phyloP scores from a whole-genome alignment of 805 yeast genomes.

The Schizosaccharomyces japonicus region DNA sequence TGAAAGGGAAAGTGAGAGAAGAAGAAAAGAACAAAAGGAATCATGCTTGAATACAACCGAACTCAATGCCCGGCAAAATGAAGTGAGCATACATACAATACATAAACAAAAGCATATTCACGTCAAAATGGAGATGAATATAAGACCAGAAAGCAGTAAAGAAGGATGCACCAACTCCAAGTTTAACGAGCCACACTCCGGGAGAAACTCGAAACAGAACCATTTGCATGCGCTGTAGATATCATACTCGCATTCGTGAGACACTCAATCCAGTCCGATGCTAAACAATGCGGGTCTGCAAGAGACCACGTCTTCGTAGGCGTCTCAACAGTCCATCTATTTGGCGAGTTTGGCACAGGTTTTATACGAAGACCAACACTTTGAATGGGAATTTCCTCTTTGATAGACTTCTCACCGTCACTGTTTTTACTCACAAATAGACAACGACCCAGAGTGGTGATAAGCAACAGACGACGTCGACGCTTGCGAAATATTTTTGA shows the following conservation, averaged over 20 bases:
- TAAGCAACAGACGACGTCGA: background rate
- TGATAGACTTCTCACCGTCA: background rate
- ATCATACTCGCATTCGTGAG: background rate
- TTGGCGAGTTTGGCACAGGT: background rate
- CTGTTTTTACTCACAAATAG: background rate
- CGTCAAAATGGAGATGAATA: too few relatives aligned
- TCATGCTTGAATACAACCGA: too few relatives aligned
- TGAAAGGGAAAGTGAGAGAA: too few relatives aligned
- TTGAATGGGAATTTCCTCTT: conserved; percentile 1
- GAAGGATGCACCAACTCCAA: too few relatives aligned
- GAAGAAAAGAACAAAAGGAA: too few relatives aligned
- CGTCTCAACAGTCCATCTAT: background rate
- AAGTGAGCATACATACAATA: too few relatives aligned
- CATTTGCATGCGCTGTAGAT: background rate
- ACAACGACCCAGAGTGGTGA: background rate
- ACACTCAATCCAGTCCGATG: background rate
- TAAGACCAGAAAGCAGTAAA: too few relatives aligned
- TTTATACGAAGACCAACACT: background rate
- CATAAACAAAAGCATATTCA: too few relatives aligned
- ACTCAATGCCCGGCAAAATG: too few relatives aligned
- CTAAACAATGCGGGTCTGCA: background rate
- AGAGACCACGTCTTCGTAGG: background rate
- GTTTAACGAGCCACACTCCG: background rate
- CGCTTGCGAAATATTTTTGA: background rate
- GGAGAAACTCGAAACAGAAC: background rate